Evolutionary conservation across 2,329 filamentous ascomycete species (phyloP), one percentile per base, ranked within the genome.

Genomic region (Didymella lethalis): DNA sequence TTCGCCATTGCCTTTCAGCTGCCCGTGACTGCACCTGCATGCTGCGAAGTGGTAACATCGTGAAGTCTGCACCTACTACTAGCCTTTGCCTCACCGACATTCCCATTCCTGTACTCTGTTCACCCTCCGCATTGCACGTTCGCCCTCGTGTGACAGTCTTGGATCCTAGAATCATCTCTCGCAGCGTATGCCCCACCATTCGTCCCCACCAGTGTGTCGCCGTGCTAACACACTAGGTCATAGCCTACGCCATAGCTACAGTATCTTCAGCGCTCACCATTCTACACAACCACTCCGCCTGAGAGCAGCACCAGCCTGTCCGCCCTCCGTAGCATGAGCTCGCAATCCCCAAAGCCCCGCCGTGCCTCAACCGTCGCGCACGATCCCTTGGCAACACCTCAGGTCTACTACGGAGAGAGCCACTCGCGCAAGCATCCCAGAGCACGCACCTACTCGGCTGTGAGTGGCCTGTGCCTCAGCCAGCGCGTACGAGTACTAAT

Each of bases 361-460:
- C 78, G 77, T 64, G 71, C 71, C 62, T 79, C 77, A 58, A 81
- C 81, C 50, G 63, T 62, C 46, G 66, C 57, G 61, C 70, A 81
- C 64, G 86, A 88, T 72, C 86, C 86, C 5, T 84, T 83, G 68
- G 84, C 85, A 36, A 79, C 84, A 38, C 81, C 86, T 8, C 81
- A 85, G 61, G 76, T 86, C 63, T 88, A 88, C 75, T 88, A 88
- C 76, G 85, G 85, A 64, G 79, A 83, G 50, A 80, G 80, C 58
- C 78, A 82, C 63, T 64, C 66, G 60, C 73, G 77, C 61, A 79
- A 79, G 67, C 81, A 82, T 70, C 77, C 78, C 60, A 79, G 83
- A 54, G 77, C 77, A 45, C 79, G 85, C 60, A 84, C 85, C 5
- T 84, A 85, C 69, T 86, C 85, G 34, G 80, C 83, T 59, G 85